These are phyloP conservation scores for Daldinia concentrica DNA, from an alignment of 495 filamentous ascomycete genomes.

Conservation along the genomic window DNA sequence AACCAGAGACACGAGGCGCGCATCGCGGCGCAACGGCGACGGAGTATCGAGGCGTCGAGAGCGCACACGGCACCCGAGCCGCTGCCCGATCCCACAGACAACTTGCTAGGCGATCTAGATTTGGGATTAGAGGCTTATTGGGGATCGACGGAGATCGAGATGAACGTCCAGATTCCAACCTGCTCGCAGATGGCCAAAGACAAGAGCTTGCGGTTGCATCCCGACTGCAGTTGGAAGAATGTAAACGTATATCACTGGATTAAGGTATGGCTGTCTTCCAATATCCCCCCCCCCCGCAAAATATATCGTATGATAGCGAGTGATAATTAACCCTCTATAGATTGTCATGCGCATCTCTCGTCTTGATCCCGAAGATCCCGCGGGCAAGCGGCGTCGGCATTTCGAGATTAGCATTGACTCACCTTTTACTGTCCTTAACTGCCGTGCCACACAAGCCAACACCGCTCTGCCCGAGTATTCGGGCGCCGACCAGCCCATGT, in stretches of 20 bases:
- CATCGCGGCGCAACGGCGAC: constrained; percentile 49
- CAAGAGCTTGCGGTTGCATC: constrained; percentile 77
- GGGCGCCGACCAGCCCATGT: constrained; percentile 58
- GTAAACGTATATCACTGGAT: constrained; percentile 99
- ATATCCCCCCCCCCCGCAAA: too few species aligned
- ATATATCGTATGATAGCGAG: constrained; percentile 3
- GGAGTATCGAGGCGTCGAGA: constrained; percentile 51
- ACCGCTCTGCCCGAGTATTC: constrained; percentile 88
- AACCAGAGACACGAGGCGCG: constrained; percentile 57
- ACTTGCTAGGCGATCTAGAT: constrained; percentile 83
- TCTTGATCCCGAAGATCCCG: constrained; percentile 79
- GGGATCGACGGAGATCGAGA: constrained; percentile 96
- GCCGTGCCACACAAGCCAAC: constrained; percentile 91
- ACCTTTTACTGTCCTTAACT: constrained; percentile 94
- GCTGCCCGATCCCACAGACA: constrained; percentile 63
- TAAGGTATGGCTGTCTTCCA: constrained; percentile 70
- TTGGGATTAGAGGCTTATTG: constrained; percentile 68
- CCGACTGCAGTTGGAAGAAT: constrained; percentile 94
- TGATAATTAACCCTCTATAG: constrained; percentile 59
- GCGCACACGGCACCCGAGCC: constrained; percentile 48
- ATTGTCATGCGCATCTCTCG: constrained; percentile 97
- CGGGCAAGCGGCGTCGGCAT: constrained; percentile 81
- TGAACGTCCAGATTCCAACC: constrained; percentile 92
- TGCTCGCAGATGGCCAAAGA: constrained; percentile 90
- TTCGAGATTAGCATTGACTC: constrained; percentile 99